A percentile compares a stretch with the other conserved stretches of the same genome.
Conservation (phyloP, 768 basidiomycete species). For the Tulasnella calospora region DNA sequence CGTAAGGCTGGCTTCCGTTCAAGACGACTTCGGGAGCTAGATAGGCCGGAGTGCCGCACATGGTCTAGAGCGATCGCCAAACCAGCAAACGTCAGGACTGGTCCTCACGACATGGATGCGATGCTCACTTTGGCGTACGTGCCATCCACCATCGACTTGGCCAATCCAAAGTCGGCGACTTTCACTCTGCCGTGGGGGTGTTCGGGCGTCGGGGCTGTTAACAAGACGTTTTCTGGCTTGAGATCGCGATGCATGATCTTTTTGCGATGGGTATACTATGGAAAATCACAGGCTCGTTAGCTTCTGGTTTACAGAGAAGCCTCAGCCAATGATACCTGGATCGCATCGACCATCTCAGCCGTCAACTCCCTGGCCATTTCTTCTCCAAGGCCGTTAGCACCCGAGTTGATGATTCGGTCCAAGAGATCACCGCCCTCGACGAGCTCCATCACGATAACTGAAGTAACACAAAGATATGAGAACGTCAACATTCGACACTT, state of each 20-base stretch:
- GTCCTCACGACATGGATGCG: neutral
- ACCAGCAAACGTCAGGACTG: conserved; percentile 23
- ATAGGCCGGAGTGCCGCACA: conserved; percentile 95
- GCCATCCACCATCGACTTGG: conserved; percentile 78
- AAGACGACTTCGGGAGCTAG: conserved; percentile 88
- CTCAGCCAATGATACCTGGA: conserved; percentile 34
- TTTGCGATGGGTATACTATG: conserved; percentile 40
- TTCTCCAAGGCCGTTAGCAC: conserved; percentile 54
- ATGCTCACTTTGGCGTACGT: conserved; percentile 66
- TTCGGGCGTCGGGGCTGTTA: conserved; percentile 65
- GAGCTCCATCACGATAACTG: conserved; percentile 65
- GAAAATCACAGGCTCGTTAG: neutral
- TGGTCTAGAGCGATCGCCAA: conserved; percentile 50
- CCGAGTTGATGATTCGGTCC: conserved; percentile 55
- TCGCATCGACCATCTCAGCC: conserved; percentile 71
- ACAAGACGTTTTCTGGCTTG: conserved; percentile 81
- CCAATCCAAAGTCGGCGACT: conserved; percentile 93
- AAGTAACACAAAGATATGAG: conserved; percentile 30
- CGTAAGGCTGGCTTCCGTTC: conserved; percentile 59
- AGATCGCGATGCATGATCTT: conserved; percentile 90
- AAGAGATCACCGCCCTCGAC: conserved; percentile 86
- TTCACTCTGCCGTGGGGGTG: conserved; percentile 48
- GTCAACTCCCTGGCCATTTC: conserved; percentile 61
- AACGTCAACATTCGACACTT: neutral
- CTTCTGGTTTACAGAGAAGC: neutral